Conservation (phyloP, 1,139 yeast genomes). For the Hansenula anomala region DNA sequence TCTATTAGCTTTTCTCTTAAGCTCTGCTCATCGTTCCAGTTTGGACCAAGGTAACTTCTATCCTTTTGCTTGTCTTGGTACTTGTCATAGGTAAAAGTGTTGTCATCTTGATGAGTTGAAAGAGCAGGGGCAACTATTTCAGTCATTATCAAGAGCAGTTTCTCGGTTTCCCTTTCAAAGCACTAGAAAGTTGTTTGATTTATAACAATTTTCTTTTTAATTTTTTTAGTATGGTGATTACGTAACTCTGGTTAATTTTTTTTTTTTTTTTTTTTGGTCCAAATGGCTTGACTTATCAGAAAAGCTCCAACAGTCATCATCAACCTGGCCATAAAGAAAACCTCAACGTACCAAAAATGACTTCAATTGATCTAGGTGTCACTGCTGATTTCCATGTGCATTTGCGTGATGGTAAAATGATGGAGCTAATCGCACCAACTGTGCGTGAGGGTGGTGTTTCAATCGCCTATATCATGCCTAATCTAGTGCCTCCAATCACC, state of each 20-base stretch:
- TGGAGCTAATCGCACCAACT: slow-evolving; percentile 87
- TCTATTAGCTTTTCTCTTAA: slow-evolving; percentile 31
- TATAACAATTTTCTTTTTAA: too few species aligned
- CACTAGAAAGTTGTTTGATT: too few species aligned
- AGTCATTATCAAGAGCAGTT: background rate
- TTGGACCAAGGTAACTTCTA: slow-evolving; percentile 31
- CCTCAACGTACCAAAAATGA: background rate
- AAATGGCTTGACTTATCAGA: background rate
- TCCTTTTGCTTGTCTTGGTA: slow-evolving; percentile 28
- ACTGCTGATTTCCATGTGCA: slow-evolving; percentile 98
- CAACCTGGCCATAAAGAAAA: background rate
- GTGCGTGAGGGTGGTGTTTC: slow-evolving; percentile 87
- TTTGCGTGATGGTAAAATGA: slow-evolving; percentile 89
- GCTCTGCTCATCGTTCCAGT: slow-evolving; percentile 19
- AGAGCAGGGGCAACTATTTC: slow-evolving; percentile 48
- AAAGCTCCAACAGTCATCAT: background rate
- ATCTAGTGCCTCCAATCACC: slow-evolving; percentile 86
- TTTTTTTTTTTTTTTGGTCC: background rate
- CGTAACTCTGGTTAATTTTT: background rate
- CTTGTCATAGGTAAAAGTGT: slow-evolving; percentile 40
- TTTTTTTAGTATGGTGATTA: background rate
- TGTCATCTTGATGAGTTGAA: slow-evolving; percentile 56
- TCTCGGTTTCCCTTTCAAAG: too few species aligned
- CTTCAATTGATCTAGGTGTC: slow-evolving; percentile 50
- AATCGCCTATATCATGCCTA: slow-evolving; percentile 94